Conservation (phyloP, 805 yeast species). For the Yarrowia sp. region DNA sequence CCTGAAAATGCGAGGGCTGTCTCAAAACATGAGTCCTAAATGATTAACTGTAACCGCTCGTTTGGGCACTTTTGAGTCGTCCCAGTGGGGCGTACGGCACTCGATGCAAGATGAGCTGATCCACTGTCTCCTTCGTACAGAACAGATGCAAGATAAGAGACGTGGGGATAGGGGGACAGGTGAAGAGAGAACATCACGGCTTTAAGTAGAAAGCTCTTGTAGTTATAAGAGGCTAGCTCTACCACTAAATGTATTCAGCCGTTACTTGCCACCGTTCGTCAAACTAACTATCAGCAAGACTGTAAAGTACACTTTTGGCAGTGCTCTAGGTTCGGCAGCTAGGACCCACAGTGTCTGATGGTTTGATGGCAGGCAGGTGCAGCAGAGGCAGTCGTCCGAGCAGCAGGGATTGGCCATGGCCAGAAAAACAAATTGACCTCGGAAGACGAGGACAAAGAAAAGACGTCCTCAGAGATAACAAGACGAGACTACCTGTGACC, state of each 20-base stretch:
- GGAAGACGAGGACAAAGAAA: not conserved
- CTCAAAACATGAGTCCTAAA: slow-evolving; percentile 16
- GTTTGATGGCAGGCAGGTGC: not conserved
- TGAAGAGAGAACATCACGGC: not conserved
- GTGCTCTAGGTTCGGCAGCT: not conserved
- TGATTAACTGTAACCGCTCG: slow-evolving; percentile 1
- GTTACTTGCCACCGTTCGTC: too few species aligned
- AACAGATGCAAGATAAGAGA: slow-evolving; percentile 16
- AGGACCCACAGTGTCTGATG: slow-evolving; percentile 5
- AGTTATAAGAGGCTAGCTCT: too few species aligned
- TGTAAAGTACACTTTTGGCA: slow-evolving; percentile 12
- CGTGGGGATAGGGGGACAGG: not conserved
- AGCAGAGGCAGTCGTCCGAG: not conserved
- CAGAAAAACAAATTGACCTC: slow-evolving; percentile 4
- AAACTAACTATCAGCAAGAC: not conserved
- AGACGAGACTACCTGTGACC: not conserved
- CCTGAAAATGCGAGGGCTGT: slow-evolving; percentile 6
- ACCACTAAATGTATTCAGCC: too few species aligned
- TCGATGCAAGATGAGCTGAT: slow-evolving; percentile 5
- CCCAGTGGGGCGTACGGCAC: slow-evolving; percentile 23
- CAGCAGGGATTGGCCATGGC: not conserved
- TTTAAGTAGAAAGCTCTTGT: too few species aligned
- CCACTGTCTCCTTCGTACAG: not conserved
- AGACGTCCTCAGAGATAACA: not conserved
- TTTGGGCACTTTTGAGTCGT: slow-evolving; percentile 3